Evolutionary conservation across 1,284 basidiomycete genomes (phyloP), one percentile per base, ranked within the genome.

Genomic region (Cutaneotrichosporon sp.): DNA sequence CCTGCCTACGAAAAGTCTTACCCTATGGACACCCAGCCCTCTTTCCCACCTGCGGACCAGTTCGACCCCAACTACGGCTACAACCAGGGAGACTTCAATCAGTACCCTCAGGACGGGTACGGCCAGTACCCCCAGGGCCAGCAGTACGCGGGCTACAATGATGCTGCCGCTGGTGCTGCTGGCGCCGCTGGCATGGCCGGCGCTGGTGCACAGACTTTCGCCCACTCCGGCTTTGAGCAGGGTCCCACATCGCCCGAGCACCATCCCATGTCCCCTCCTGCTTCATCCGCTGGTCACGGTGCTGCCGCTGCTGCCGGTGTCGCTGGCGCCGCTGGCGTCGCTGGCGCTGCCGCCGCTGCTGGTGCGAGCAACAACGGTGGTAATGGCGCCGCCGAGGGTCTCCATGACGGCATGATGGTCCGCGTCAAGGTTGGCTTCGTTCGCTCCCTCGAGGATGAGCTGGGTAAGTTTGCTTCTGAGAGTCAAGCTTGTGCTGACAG

Each of bases 351-450:
- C n/a, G n/a, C n/a, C 26, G 49, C 43, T 38, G 55, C 37, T 42
- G 54, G 29, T 25, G 46, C 55, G n/a, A 47, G 34, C 24, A 26
- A 26, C 24, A 32, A 37, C 2, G 41, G 29, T 16, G 25, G 16
- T 14, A 31, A 39, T 33, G 38, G 37, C n/a, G 46, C 44, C n/a
- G 58, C 58, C 6, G 55, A 39, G 20, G 59, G 51, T 10, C 59
- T 74, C n/a, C 59, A 59, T 38, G 67, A 71, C 48, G 67, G 64
- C 17, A 62, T 60, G 55, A 70, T 69, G 72, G 68, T 67, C 25
- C 54, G 63, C 16, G 74, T 74, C 50, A 70, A 67, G 55, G 68
- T 71, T 48, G 71, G 69, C 24, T 75, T 75, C 49, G 68, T 74
- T 19, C 60, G 71, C 37, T 66, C 61, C 20, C 54, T 75, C 27